Conservation (phyloP, 495 filamentous ascomycete genomes). For the Lasiosphaeria ovina region DNA sequence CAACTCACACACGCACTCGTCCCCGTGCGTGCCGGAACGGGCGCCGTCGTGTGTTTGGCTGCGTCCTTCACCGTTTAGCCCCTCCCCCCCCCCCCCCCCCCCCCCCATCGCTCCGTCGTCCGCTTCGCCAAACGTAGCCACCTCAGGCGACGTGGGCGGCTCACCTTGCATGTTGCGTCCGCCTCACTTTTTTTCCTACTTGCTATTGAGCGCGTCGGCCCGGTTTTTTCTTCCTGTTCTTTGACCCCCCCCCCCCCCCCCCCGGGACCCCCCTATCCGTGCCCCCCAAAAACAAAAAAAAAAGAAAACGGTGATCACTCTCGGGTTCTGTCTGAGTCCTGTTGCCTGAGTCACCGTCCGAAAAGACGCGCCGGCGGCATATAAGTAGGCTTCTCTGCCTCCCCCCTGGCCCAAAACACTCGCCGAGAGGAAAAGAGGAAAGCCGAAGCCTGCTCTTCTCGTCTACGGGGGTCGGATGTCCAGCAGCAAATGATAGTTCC, state of each 20-base stretch:
- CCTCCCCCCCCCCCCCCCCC: background rate
- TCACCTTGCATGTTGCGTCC: background rate
- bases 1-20: too few relatives aligned
- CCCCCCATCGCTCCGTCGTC: background rate
- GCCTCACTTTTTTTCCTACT: background rate
- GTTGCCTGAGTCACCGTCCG: too few relatives aligned
- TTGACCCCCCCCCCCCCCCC: background rate
- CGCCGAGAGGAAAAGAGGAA: background rate
- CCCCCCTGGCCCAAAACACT: background rate
- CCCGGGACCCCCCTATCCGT: background rate
- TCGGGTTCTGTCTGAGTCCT: too few relatives aligned
- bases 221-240: background rate
- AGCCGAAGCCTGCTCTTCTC: background rate
- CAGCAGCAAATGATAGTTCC: conserved; percentile 20
- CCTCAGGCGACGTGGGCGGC: background rate
- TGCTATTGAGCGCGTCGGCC: background rate
- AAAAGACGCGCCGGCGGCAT: background rate
- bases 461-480: background rate
- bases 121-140: background rate
- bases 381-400: background rate
- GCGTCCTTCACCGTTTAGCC: background rate
- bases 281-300: background rate
- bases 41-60: background rate
- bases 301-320: too few relatives aligned
- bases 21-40: background rate